These are phyloP conservation scores for Alternaria ventricosa DNA, from an alignment of 2,329 filamentous ascomycete species.

Conservation along the genomic window DNA sequence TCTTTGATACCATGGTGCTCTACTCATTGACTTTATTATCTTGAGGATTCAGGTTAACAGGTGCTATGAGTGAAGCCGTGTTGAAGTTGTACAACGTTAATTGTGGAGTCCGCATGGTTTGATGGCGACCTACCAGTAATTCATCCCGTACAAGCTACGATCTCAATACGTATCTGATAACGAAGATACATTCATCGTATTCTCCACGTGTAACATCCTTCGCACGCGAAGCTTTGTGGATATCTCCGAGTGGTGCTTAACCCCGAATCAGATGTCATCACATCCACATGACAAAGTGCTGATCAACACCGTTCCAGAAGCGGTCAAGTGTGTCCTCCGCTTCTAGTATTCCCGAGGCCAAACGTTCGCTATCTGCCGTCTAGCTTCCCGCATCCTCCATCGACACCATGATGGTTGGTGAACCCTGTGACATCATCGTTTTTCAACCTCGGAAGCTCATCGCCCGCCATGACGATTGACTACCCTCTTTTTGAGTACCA, in stretches of 20 bases:
- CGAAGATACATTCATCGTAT: neutral
- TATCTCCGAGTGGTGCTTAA: neutral
- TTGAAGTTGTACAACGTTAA: neutral
- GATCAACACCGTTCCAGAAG: neutral
- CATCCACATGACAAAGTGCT: neutral
- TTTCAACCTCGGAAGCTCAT: neutral
- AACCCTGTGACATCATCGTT: slow-evolving; percentile 5
- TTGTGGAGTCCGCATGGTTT: neutral
- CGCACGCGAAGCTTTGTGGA: neutral
- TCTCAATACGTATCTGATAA: neutral
- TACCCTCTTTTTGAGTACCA: neutral
- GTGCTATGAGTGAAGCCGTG: neutral
- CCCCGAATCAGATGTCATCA: neutral
- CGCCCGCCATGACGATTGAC: slow-evolving; percentile 1
- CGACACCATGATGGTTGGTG: neutral
- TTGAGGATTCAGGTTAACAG: neutral
- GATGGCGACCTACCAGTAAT: neutral
- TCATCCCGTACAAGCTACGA: neutral
- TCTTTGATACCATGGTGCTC: neutral
- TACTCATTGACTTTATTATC: neutral
- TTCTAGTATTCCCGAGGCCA: neutral
- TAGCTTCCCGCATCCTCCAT: neutral
- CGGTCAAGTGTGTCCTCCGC: neutral
- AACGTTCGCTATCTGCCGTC: neutral
- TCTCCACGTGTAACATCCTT: neutral